These are phyloP conservation scores for Serendipita sp. DNA, from an alignment of 768 basidiomycete species.

Conservation along the genomic window DNA sequence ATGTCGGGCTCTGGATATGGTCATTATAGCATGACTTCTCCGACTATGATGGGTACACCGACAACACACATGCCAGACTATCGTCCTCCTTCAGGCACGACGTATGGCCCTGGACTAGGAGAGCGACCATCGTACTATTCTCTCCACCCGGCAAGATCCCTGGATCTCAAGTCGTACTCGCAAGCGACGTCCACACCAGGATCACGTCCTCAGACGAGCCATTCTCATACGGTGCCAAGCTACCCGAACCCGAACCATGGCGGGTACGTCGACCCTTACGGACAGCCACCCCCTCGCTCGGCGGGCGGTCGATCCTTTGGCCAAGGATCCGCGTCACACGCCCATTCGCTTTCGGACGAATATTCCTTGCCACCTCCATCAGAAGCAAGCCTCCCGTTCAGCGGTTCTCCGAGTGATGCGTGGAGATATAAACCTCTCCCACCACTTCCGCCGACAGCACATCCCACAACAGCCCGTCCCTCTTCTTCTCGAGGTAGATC, in stretches of 20 bases:
- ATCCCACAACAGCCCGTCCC: not conserved
- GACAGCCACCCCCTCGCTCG: not conserved
- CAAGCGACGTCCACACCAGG: not conserved
- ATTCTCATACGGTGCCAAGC: not conserved
- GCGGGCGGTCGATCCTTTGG: not conserved
- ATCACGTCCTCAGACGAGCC: not conserved
- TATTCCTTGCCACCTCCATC: not conserved
- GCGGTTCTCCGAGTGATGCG: not conserved
- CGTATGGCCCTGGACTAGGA: no score
- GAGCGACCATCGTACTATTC: not conserved
- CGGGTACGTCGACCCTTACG: not conserved
- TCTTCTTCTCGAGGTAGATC: no score
- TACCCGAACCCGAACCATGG: not conserved
- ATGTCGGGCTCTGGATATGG: not conserved
- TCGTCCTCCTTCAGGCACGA: not conserved
- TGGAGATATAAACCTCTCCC: conserved; percentile 1
- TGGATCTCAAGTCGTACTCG: not conserved
- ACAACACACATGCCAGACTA: not conserved
- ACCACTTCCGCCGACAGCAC: conserved; percentile 29
- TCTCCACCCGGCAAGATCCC: not conserved
- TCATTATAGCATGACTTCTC: not conserved
- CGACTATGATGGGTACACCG: not conserved
- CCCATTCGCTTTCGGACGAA: not conserved
- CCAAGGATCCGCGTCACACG: not conserved
- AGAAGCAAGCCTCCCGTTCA: not conserved